phyloP scores from a whole-genome alignment of 2,329 filamentous ascomycete genomes.

The Fusarium beomiforme region DNA sequence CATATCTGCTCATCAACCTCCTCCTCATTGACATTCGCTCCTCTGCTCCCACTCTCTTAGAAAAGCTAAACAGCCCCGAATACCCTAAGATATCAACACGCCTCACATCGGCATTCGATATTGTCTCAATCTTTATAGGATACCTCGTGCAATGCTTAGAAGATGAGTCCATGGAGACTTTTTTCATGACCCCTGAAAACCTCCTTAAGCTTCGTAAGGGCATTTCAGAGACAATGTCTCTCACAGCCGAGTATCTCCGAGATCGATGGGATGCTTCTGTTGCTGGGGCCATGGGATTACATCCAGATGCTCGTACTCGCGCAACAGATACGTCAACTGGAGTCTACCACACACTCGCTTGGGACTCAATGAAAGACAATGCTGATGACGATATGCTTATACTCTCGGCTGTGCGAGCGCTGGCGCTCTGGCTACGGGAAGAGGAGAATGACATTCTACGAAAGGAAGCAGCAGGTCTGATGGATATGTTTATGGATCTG shows the following conservation, averaged over 20 bases:
- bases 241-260: constrained; percentile 72
- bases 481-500: constrained; percentile 71
- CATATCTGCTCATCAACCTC: constrained; percentile 72
- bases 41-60: constrained; percentile 68
- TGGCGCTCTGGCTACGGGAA: constrained; percentile 75
- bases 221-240: constrained; percentile 70
- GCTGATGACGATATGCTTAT: constrained; percentile 66
- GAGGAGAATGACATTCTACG: constrained; percentile 70
- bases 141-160: constrained; percentile 66
- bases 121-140: constrained; percentile 69
- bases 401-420: constrained; percentile 64
- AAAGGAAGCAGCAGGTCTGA: constrained; percentile 65
- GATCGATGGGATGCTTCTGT: constrained; percentile 75
- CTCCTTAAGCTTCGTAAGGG: constrained; percentile 69
- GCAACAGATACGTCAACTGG: constrained; percentile 57
- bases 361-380: constrained; percentile 64
- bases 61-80: constrained; percentile 63
- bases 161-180: constrained; percentile 52
- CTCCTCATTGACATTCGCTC: constrained; percentile 73
- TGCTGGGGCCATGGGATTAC: constrained; percentile 69
- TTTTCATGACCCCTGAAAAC: constrained; percentile 65
- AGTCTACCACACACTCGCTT: constrained; percentile 61
- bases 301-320: constrained; percentile 63
- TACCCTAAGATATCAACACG: constrained; percentile 63
- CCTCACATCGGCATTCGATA: constrained; percentile 69